Percentiles rank a stretch among this genome's conserved stretches.
Evolutionary conservation across 1,284 basidiomycete species (phyloP).

Genomic region (Pascua sp.): DNA sequence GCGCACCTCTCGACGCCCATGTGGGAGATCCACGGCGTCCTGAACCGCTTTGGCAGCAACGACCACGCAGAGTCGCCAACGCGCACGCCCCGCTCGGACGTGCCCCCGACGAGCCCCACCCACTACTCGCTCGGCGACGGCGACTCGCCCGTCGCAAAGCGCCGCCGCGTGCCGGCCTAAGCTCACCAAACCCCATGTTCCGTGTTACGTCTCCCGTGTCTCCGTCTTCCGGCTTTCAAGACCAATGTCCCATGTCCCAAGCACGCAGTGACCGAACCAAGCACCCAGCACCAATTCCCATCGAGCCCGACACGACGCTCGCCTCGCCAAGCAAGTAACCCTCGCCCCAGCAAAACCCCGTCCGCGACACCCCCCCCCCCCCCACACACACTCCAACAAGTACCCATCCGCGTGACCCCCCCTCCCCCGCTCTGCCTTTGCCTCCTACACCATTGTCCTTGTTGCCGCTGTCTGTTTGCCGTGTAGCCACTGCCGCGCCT

Average conservation of each 20-base stretch:
- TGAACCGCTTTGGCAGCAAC: constrained; percentile 33
- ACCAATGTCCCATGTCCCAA: too few relatives aligned
- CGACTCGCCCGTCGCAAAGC: constrained; percentile 21
- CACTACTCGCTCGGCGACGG: constrained; percentile 27
- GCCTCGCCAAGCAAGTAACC: too few relatives aligned
- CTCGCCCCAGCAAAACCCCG: too few relatives aligned
- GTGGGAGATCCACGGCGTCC: constrained; percentile 41
- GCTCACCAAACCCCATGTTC: background rate
- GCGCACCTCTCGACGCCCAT: constrained; percentile 36
- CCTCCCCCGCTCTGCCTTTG: too few relatives aligned
- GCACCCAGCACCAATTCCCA: background rate
- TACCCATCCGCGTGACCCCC: too few relatives aligned
- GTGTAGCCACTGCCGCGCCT: background rate
- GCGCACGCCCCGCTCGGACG: constrained; percentile 23
- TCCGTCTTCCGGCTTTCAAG: too few relatives aligned
- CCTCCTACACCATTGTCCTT: background rate
- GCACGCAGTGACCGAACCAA: too few relatives aligned
- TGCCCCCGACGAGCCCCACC: constrained; percentile 38
- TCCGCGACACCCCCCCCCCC: too few relatives aligned
- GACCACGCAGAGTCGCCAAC: constrained; percentile 20
- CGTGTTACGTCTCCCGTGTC: too few relatives aligned
- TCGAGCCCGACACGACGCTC: too few relatives aligned
- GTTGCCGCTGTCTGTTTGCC: background rate
- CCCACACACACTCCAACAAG: too few relatives aligned
- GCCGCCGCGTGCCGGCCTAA: constrained; percentile 13